A percentile compares a stretch with the other conserved stretches of the same genome.
Conservation (phyloP, 179 eudicot species). For the Patellifolia procumbens region DNA sequence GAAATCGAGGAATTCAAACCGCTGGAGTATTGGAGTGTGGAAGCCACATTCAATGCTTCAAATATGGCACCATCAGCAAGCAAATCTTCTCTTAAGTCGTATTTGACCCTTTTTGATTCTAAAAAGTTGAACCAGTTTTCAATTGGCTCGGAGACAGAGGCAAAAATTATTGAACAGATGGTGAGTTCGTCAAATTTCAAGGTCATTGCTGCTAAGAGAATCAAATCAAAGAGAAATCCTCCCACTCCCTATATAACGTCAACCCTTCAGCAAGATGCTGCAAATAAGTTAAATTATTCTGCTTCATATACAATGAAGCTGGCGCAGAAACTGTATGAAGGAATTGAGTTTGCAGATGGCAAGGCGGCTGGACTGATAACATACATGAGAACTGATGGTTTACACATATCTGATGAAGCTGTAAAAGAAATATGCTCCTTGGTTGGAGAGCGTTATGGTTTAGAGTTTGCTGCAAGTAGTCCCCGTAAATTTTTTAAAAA, state of each 20-base stretch:
- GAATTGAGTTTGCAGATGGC: slow-evolving; percentile 65
- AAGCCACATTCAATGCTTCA: slow-evolving; percentile 52
- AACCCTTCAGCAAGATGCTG: slow-evolving; percentile 98
- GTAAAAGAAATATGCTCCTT: slow-evolving; percentile 56
- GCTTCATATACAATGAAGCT: slow-evolving; percentile 83
- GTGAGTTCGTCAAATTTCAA: slow-evolving; percentile 54
- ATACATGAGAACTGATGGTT: slow-evolving; percentile 94
- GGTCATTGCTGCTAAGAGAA: slow-evolving; percentile 57
- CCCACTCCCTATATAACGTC: slow-evolving; percentile 88
- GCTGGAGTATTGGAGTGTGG: slow-evolving; percentile 84
- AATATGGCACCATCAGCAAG: slow-evolving; percentile 20
- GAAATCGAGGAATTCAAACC: slow-evolving; percentile 85
- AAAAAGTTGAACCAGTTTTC: slow-evolving; percentile 69
- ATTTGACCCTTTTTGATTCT: slow-evolving; percentile 66
- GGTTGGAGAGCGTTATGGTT: slow-evolving; percentile 69
- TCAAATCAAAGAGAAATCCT: slow-evolving; percentile 59
- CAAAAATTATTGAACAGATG: slow-evolving; percentile 52
- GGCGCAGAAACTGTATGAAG: slow-evolving; percentile 96
- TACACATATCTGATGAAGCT: slow-evolving; percentile 81
- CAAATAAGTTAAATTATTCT: slow-evolving; percentile 68
- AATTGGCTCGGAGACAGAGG: slow-evolving; percentile 57
- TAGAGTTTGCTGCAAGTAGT: slow-evolving; percentile 45
- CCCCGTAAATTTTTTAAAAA: slow-evolving; percentile 71
- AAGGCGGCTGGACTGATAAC: slow-evolving; percentile 76
- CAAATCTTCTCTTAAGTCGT: slow-evolving; percentile 41